Evolutionary conservation across 139 green algal species (phyloP).

Genomic region (Chlorella vulgaris): DNA sequence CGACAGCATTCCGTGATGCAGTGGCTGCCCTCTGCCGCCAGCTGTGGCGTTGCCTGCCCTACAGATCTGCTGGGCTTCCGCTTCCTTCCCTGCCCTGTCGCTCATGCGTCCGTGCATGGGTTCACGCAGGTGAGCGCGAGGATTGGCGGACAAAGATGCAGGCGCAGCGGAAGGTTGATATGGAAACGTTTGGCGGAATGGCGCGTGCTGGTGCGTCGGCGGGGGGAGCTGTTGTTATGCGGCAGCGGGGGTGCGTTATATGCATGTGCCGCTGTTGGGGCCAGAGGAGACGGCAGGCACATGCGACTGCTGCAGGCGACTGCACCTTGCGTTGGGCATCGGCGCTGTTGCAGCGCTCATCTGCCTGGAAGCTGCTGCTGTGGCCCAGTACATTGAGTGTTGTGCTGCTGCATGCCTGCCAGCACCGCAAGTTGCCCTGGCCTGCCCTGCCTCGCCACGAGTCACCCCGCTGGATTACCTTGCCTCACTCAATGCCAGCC

Average conservation of each 20-base stretch:
- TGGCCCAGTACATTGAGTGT: too few relatives aligned
- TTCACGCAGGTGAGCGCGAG: not conserved
- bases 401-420: too few relatives aligned
- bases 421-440: too few relatives aligned
- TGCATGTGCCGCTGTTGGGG: too few relatives aligned
- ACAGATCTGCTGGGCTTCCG: not conserved
- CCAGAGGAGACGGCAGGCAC: not conserved
- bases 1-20: too few relatives aligned
- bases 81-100: not conserved
- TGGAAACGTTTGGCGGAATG: slow-evolving; percentile 88
- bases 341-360: too few relatives aligned
- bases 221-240: not conserved
- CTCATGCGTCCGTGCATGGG: not conserved
- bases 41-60: not conserved
- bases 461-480: not conserved
- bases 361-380: too few relatives aligned
- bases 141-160: slow-evolving; percentile 53
- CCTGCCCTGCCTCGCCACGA: not conserved
- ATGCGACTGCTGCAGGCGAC: too few relatives aligned
- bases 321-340: too few relatives aligned
- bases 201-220: slow-evolving; percentile 32
- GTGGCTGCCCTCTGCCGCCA: too few relatives aligned
- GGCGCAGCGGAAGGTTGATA: slow-evolving; percentile 77
- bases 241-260: not conserved
- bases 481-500: not conserved